Percentiles rank a stretch among this genome's conserved stretches.
These are phyloP conservation scores for Mucor racemosus DNA, from an alignment of 371 early-diverging fungal species.

Conservation along the genomic window DNA sequence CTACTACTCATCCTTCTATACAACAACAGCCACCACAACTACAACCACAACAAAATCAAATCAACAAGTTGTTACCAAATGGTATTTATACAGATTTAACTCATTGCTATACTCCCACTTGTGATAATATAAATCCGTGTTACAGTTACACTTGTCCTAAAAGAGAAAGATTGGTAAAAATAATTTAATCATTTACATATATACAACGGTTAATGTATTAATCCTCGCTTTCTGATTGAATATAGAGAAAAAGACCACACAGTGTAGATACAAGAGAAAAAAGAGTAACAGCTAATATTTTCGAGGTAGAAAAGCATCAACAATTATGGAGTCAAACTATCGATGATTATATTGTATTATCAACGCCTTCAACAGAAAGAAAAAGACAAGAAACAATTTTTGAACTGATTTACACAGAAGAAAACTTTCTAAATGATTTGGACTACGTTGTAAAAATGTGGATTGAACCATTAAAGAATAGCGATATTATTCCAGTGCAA, in stretches of 20 bases:
- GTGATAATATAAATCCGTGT: conserved; percentile 71
- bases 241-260: conserved; percentile 19
- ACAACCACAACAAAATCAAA: background rate
- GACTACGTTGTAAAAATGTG: conserved; percentile 58
- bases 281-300: conserved; percentile 25
- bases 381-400: conserved; percentile 88
- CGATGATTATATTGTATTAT: conserved; percentile 70
- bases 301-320: conserved; percentile 28
- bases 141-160: conserved; percentile 86
- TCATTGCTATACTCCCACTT: conserved; percentile 92
- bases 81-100: conserved; percentile 87
- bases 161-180: conserved; percentile 31
- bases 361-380: conserved; percentile 74
- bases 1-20: background rate
- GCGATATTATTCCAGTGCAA: conserved; percentile 66
- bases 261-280: conserved; percentile 31
- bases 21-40: conserved; percentile 4
- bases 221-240: background rate
- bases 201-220: background rate
- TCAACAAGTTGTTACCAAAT: conserved; percentile 43
- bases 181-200: background rate
- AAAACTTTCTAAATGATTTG: conserved; percentile 81
- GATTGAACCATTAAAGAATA: conserved; percentile 72
- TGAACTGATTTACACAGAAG: conserved; percentile 87
- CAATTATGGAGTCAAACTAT: conserved; percentile 65